Conservation (phyloP, 2,329 filamentous ascomycete species). For the Xylariaceae sp. region DNA sequence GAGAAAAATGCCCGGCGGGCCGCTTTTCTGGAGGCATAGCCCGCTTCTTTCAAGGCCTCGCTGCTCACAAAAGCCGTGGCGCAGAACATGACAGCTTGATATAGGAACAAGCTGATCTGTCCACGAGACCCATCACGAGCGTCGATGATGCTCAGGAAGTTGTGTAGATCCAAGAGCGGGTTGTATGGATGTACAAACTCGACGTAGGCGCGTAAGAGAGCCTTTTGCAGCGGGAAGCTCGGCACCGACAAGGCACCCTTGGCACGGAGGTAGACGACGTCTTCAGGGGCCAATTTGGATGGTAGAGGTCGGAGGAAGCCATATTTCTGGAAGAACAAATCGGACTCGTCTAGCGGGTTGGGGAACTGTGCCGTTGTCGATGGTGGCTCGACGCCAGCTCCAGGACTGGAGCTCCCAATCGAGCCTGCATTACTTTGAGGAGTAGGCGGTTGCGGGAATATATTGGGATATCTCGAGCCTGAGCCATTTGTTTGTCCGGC, state of each 20-base stretch:
- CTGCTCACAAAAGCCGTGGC: slow-evolving; percentile 84
- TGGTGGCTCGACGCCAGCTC: slow-evolving; percentile 25
- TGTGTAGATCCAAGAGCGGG: slow-evolving; percentile 70
- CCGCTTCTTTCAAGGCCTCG: slow-evolving; percentile 67
- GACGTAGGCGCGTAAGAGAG: slow-evolving; percentile 74
- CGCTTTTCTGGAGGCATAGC: slow-evolving; percentile 70
- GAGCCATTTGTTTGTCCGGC: slow-evolving; percentile 27
- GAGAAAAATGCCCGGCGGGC: slow-evolving; percentile 86
- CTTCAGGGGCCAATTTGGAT: slow-evolving; percentile 68
- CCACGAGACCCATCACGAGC: slow-evolving; percentile 63
- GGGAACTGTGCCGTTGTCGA: slow-evolving; percentile 40
- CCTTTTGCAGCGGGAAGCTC: slow-evolving; percentile 63
- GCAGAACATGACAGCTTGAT: slow-evolving; percentile 93
- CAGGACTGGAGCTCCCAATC: slow-evolving; percentile 21
- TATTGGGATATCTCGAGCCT: slow-evolving; percentile 30
- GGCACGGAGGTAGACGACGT: slow-evolving; percentile 73
- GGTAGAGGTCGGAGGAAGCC: slow-evolving; percentile 76
- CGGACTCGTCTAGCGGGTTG: slow-evolving; percentile 44
- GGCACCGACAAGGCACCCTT: slow-evolving; percentile 84
- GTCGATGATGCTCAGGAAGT: slow-evolving; percentile 57
- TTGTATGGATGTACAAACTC: slow-evolving; percentile 93
- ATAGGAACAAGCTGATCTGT: slow-evolving; percentile 77
- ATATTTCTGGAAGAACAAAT: slow-evolving; percentile 48
- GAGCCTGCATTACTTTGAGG: slow-evolving; percentile 22
- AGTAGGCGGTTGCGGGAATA: slow-evolving; percentile 31